Evolutionary conservation across 2,329 filamentous ascomycete genomes (phyloP).

Genomic region (Aureobasidium vineae): DNA sequence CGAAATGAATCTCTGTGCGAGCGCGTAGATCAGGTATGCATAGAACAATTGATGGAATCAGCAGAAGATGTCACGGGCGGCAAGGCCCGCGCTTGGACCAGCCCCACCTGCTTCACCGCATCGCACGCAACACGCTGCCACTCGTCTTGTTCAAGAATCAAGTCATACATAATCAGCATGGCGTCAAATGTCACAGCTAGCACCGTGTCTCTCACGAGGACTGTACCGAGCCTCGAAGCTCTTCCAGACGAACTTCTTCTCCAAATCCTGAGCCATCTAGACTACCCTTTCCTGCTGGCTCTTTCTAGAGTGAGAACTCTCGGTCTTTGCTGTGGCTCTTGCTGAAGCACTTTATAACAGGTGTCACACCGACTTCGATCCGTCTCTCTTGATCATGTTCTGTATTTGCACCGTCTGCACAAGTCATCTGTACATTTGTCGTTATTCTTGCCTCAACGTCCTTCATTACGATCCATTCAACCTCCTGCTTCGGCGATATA

Average conservation of each 20-base stretch:
- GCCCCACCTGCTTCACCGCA: slow-evolving; percentile 19
- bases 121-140: neutral
- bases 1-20: neutral
- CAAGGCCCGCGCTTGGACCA: neutral
- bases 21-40: slow-evolving; percentile 18
- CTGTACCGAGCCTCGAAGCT: neutral
- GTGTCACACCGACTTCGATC: slow-evolving; percentile 61
- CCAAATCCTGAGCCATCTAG: slow-evolving; percentile 46
- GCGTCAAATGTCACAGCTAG: slow-evolving; percentile 7
- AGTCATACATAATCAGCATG: neutral
- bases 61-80: slow-evolving; percentile 3
- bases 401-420: slow-evolving; percentile 62
- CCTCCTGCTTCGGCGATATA: slow-evolving; percentile 66
- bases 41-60: slow-evolving; percentile 6
- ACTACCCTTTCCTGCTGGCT: slow-evolving; percentile 48
- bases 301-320: slow-evolving; percentile 41
- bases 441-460: slow-evolving; percentile 56
- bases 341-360: slow-evolving; percentile 41
- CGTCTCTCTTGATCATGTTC: slow-evolving; percentile 63
- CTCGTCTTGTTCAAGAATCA: neutral
- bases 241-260: slow-evolving; percentile 49
- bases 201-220: neutral
- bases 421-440: slow-evolving; percentile 56
- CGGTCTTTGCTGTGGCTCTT: slow-evolving; percentile 20
- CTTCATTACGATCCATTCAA: slow-evolving; percentile 59